phyloP scores from a whole-genome alignment of 2,329 filamentous ascomycete genomes.

The Lecanoromycetidae sp. region DNA sequence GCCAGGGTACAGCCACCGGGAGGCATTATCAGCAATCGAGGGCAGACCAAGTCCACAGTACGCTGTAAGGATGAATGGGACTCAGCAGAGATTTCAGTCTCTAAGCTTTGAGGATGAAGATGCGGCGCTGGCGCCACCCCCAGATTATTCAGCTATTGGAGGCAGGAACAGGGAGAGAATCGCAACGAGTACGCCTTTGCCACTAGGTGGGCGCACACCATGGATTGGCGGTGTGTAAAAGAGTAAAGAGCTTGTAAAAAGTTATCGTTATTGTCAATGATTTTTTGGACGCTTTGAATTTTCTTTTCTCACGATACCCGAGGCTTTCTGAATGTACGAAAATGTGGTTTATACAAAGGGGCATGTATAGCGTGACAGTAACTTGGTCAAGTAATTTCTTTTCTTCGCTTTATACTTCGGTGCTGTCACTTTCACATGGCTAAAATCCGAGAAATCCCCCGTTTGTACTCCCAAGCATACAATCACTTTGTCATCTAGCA shows the following conservation, averaged over 20 bases:
- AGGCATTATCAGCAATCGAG: not conserved
- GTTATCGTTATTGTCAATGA: no score
- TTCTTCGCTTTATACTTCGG: no score
- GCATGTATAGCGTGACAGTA: no score
- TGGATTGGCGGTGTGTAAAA: not conserved
- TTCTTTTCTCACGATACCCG: not conserved
- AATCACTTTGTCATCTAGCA: no score
- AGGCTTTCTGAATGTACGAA: not conserved
- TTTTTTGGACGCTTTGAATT: not conserved
- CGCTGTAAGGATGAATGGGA: not conserved
- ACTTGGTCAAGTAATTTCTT: no score
- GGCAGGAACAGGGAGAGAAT: not conserved
- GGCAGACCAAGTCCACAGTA: not conserved
- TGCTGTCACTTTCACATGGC: no score
- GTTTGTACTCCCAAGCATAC: no score
- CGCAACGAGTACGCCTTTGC: not conserved
- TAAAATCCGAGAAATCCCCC: no score
- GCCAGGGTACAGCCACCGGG: slow-evolving; percentile 5
- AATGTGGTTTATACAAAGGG: not conserved
- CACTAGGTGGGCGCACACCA: not conserved
- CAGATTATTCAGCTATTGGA: slow-evolving; percentile 2
- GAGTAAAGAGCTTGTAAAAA: not conserved
- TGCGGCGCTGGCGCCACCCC: slow-evolving; percentile 6
- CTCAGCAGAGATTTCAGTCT: slow-evolving; percentile 14
- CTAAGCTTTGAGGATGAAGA: slow-evolving; percentile 12